Evolutionary conservation across 2,329 filamentous ascomycete genomes (phyloP), one percentile per base, ranked within the genome.

Genomic region (Apiospora malaysiana): DNA sequence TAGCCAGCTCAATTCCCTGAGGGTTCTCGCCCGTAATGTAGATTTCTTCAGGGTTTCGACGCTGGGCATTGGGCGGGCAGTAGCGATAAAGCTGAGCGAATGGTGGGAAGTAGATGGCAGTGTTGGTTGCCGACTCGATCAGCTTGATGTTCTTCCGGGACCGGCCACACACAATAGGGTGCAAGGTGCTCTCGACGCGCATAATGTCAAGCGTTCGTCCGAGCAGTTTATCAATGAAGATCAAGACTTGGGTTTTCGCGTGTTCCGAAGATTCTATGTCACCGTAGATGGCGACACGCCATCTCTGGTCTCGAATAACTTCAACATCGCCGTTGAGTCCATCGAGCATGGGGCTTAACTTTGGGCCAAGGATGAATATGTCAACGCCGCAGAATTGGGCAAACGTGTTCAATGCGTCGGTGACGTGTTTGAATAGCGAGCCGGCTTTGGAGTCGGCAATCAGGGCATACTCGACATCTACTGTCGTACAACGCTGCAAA

Each of bases 71-170:
- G 9, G 90, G 90, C 1, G 95, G 95, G 69, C 91, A 93, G 81
- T 97, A 99, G 72, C 94, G 93, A 79, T 96, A 98, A 74, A 98
- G 91, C 71, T 92, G 91, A 18, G 95, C 95, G 80, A 98, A 98
- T 0, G 95, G 93, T 40, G 96, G 96, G 79, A 99, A 98, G 84
- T 99, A 99, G 77, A 99, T 98, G 74, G 96, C 95, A 10, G 96
- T 98, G 77, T 95, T 94, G 18, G 96, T 98, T 40, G 93, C 91
- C 18, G 96, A 97, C 82, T 99, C 96, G 78, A 99, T 98, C 77
- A 96, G 85, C 85, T 98, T 98, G 85, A 99, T 97, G 81, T 98
- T 98, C 85, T 97, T 97, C 76, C 96, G 90, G 76, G 95, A 95
- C 67, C 96, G 93, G 67, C 96, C 96, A 80, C 95, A 98, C 68